Percentiles rank a stretch among this genome's conserved stretches.
phyloP scores from a whole-genome alignment of 305 asterid species.

The Fraxinus paxiana region DNA sequence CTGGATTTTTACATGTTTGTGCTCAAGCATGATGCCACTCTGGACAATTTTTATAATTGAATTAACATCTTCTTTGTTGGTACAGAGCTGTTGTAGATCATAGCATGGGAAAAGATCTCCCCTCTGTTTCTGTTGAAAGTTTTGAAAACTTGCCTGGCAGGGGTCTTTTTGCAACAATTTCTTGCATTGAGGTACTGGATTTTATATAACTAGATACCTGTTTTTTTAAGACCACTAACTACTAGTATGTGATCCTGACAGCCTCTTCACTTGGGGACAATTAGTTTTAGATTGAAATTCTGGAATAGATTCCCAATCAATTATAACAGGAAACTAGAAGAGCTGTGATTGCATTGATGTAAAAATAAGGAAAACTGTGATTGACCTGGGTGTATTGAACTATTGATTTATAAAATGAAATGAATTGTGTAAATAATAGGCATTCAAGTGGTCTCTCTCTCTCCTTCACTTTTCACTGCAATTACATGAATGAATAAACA shows the following conservation, averaged over 20 bases:
- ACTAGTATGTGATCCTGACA: neutral
- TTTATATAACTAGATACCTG: conserved; percentile 3
- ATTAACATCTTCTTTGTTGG: conserved; percentile 22
- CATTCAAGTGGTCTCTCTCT: neutral
- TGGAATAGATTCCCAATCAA: neutral
- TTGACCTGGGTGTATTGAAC: neutral
- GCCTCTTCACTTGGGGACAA: neutral
- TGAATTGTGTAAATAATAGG: neutral
- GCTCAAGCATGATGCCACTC: neutral
- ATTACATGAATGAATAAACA: neutral
- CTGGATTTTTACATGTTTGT: conserved; percentile 2
- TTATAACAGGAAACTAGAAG: neutral
- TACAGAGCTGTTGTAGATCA: conserved; percentile 96
- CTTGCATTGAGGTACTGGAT: conserved; percentile 64
- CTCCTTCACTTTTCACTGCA: neutral
- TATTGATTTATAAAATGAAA: neutral
- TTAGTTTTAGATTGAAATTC: conserved; percentile 9
- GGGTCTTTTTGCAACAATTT: conserved; percentile 86
- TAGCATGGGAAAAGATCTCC: conserved; percentile 88
- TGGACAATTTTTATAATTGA: neutral
- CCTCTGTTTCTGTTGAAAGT: conserved; percentile 79
- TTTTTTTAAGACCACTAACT: neutral
- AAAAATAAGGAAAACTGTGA: neutral
- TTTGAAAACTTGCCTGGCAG: conserved; percentile 95
- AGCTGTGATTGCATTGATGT: neutral